Base-by-base conservation (phyloP, 495 filamentous ascomycete species). In the Mytilinidion resinicola region DNA sequence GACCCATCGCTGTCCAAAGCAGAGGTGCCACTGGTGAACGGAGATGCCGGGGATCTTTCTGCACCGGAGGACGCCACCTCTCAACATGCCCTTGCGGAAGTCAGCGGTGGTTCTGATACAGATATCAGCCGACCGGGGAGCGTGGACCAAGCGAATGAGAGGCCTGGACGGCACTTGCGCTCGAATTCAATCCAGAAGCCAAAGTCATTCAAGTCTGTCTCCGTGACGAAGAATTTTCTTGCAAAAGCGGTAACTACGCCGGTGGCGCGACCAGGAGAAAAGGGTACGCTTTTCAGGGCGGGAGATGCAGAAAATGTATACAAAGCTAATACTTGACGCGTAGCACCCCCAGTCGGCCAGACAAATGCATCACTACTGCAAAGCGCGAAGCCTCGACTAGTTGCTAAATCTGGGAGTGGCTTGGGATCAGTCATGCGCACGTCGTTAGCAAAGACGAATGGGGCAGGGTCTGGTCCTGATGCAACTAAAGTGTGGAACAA, bases 401-500 rank as follows among this genome's bases (percentile, higher is more conserved):
- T 87, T 44, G 84, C 84, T n/a, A 87, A 87, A 69, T 76, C 82
- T 47, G 82, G 81, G 5, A 75, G 77, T 59, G 79, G 80, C 21
- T 70, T 81, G 48, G 78, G 80, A 57, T 76, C 77, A 1, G 64
- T 80, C 48, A 77, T 76, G 21, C 82, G 80, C 41, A 60, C 71
- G 12, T 71, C 74, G 30, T 57, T 74, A 53, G 68, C 71, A 49
- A 78, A 71, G 61, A 57, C 69, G 42, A 73, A 76, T 57, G 80
- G 78, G 35, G 73, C 72, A 55, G 70, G 67, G 17, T 61, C 72
- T 49, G 83, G 80, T 11, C 84, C 84, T 38, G 84, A 95, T 72
- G 85, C 74, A 69, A 84, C 77, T 74, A 85, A 74, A 69, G 93
- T 99, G 20, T 99, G 93, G 93, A 99, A 97, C 70, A 96, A 91